Evolutionary conservation across 805 yeast genomes (phyloP), one percentile per base, ranked within the genome.

Genomic region (Suhomyces faveliae): DNA sequence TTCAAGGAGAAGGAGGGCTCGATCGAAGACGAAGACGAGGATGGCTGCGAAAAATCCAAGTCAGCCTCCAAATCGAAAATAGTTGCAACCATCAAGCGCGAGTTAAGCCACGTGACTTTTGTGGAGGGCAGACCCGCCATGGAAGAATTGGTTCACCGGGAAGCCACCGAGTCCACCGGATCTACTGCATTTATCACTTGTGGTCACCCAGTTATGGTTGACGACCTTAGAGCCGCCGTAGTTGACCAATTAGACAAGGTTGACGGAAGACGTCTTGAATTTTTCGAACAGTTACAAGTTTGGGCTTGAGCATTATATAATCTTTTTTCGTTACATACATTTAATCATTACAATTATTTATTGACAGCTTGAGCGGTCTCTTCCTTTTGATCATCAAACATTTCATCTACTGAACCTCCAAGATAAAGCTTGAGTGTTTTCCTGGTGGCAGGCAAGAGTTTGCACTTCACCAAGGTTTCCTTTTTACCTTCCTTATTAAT

Each of bases 401-500:
- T 74, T 12, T 70, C 66, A 51, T 81, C 85, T 3, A 82, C 80
- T 1, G 87, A 81, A 1, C 82, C 71, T 2, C 96, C 96, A 43
- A 87, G 72, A 58, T 89, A 89, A 11, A 89, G 64, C 52, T 68
- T 74, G 48, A 89, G 65, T 50, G 87, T 90, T 21, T 76, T 73
- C 51, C 81, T 79, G 0, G 96, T 87, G 5, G 89, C 85, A 1
- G 96, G 96, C 25, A 87, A 64, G 7, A 89, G 59, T 54, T 84
- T 84, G 63, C 89, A 84, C 58, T 78, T 83, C 8, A 89, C 95
- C 68, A 76, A 56, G 0, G 67, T 61, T 22, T 67, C 70, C 12
- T 52, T 42, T 4, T 54, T 44, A 1, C 56, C 60, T 5, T 46
- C 45, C 3, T 65, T 60, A 24, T 74, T 77, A 21, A 64, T 48